These are phyloP conservation scores for Tolypocladium nubicola DNA, from an alignment of 2,329 filamentous ascomycete species.

Conservation along the genomic window DNA sequence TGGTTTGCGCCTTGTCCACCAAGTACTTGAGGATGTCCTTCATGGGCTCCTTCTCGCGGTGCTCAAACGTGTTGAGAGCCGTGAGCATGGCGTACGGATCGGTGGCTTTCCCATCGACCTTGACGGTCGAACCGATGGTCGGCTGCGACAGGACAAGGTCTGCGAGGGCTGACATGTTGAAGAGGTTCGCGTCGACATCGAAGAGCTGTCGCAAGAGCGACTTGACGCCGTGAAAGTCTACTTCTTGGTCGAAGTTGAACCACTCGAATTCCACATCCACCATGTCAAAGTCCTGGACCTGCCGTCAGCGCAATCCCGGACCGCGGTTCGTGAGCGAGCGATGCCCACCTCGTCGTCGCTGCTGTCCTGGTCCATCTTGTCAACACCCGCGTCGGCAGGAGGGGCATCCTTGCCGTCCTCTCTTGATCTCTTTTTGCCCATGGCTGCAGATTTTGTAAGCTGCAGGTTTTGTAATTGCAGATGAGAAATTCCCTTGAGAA, in stretches of 20 bases:
- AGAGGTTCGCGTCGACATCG: slow-evolving; percentile 74
- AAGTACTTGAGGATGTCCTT: slow-evolving; percentile 65
- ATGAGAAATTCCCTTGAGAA: not conserved
- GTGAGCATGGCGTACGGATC: slow-evolving; percentile 92
- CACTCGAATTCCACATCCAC: slow-evolving; percentile 97
- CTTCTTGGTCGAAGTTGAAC: slow-evolving; percentile 84
- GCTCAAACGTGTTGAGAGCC: slow-evolving; percentile 70
- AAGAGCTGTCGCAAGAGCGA: slow-evolving; percentile 83
- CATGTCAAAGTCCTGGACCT: slow-evolving; percentile 68
- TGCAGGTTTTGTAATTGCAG: not conserved
- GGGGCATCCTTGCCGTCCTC: slow-evolving; percentile 34
- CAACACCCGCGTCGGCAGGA: slow-evolving; percentile 26
- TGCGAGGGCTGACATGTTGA: slow-evolving; percentile 78
- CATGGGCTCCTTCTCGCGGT: slow-evolving; percentile 64
- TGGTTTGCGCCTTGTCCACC: slow-evolving; percentile 40
- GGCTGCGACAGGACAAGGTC: slow-evolving; percentile 83
- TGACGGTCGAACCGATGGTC: slow-evolving; percentile 85
- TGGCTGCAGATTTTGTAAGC: slow-evolving; percentile 8
- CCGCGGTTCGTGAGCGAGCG: not conserved
- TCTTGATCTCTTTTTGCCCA: slow-evolving; percentile 42
- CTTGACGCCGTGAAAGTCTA: slow-evolving; percentile 94
- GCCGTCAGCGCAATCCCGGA: slow-evolving; percentile 4
- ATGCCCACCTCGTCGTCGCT: slow-evolving; percentile 41
- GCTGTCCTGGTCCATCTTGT: slow-evolving; percentile 41
- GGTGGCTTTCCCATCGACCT: slow-evolving; percentile 88